Base-by-base conservation (phyloP, 2,329 filamentous ascomycete genomes). In the Triangularia verruculosa region DNA sequence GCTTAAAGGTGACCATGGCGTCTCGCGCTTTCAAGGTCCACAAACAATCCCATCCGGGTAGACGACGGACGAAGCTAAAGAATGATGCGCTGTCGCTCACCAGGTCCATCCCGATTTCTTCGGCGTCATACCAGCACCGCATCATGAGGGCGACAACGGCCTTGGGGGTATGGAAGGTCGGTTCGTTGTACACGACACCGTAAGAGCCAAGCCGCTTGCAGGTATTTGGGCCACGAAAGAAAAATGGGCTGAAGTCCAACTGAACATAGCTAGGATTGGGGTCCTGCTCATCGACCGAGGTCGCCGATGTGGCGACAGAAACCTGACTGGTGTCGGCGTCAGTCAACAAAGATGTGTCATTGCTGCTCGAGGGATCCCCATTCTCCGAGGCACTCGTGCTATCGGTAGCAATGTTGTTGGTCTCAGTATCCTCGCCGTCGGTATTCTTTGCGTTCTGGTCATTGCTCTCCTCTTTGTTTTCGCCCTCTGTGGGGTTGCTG, bases 11-110 rank as follows among this genome's bases (percentile, higher is more conserved):
- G 0, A 67, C 27, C 22, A 68, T 15, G 1, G 68, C 66, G 13
- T 71, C 70, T 7, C 70, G 64, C 0, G 63, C 67, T 47, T 71
- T 70, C 32, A 66, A 13, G 0, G 66, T 62, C 70, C 70, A 71
- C 13, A 70, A 62, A 0, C n/a, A 22, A 52, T 70, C 67, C 0
- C 65, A 64, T 3, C 70, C 70, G 0, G 70, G 70, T 1, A 71
- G 53, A n/a, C 59, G 64, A 13, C 65, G 60, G 1, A 71, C 51
- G 51, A 70, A 71, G 47, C 57, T 59, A 61, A 65, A 71, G 53
- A 70, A 66, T 0, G 67, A 65, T 0, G 68, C 68, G 52, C 66
- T 62, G n/a, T 70, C 66, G 63, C 68, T 65, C 9, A 70, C 7
- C 52, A 70, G 32, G n/a, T 71, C 70, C 64, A 70, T 66, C 1